Base-by-base conservation (phyloP, 176 grass and related monocot genomes). In the Musa troglodytarum region DNA sequence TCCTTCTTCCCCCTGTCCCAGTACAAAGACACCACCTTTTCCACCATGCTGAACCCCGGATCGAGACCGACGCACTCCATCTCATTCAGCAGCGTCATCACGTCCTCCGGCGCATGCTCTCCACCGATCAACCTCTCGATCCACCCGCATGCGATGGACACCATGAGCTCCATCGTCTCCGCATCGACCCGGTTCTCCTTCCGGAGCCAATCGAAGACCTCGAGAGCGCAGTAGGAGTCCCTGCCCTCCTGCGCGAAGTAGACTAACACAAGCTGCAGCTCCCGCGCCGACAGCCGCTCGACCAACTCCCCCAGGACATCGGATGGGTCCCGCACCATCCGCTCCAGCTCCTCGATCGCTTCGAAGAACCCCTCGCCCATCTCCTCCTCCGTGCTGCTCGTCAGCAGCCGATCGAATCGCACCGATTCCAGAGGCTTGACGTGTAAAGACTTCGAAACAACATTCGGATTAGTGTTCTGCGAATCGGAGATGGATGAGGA, bases 101-200 rank as follows among this genome's bases (percentile, higher is more conserved):
- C 88, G 28, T 97, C 93, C 24, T 74, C 78, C 12, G 93, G 86
- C 77, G 81, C 90, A 20, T 83, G 82, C 1, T 87, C 90, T 0
- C 72, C 78, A 2, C 90, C 88, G 0, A 97, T 88, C 65, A 92
- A 77, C 29, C 90, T 83, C 77, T 97, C 90, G 17, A 97, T 97
- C 93, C 93, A 97, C 1, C 88, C 93, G 61, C 93, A 97, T 23
- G 90, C 85, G 74, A 97, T 97, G 57, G 93, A 92, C 0, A 89
- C 88, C 93, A 97, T 97, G 69, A 97, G 84, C 81, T 97, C 93
- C 93, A 97, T 97, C 72, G 90, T 97, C 84, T 97, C 93, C 65
- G 90, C 88, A 67, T 97, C 93, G 61, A 97, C 90, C 63, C 87
- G 81, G 82, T 97, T 92, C 81, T 92, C 90, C 80, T 87, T 92